Evolutionary conservation across 2,329 filamentous ascomycete genomes (phyloP).

Genomic region (Sphaerulina musiva): DNA sequence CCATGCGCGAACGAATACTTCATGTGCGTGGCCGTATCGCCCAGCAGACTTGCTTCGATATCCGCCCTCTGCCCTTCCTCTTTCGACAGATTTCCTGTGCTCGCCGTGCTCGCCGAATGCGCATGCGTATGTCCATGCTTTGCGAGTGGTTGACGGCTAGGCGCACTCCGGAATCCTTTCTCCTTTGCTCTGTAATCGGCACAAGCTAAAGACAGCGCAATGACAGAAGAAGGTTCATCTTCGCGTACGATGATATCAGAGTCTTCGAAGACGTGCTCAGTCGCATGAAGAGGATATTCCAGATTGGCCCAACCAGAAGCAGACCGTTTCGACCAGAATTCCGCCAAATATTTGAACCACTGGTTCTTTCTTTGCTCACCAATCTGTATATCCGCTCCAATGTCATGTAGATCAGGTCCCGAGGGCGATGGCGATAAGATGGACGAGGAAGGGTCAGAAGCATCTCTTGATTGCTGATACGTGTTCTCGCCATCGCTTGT

Average conservation of each 20-base stretch:
- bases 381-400: conserved; percentile 63
- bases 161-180: conserved; percentile 51
- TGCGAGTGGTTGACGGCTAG: conserved; percentile 20
- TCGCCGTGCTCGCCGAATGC: conserved; percentile 22
- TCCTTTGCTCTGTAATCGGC: conserved; percentile 81
- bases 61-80: conserved; percentile 56
- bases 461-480: conserved; percentile 59
- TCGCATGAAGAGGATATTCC: conserved; percentile 76
- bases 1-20: conserved; percentile 95
- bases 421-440: conserved; percentile 50
- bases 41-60: conserved; percentile 77
- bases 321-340: conserved; percentile 97
- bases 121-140: conserved; percentile 26
- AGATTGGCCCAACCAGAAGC: conserved; percentile 88
- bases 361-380: conserved; percentile 91
- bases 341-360: conserved; percentile 89
- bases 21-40: conserved; percentile 82
- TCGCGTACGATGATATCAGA: conserved; percentile 95
- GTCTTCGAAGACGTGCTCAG: conserved; percentile 93
- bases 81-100: conserved; percentile 25
- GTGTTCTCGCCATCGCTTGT: conserved; percentile 66
- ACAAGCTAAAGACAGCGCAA: conserved; percentile 84
- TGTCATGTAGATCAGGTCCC: conserved; percentile 45
- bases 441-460: conserved; percentile 28
- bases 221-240: conserved; percentile 92